Evolutionary conservation across 2,329 filamentous ascomycete species (phyloP), one percentile per base, ranked within the genome.

Genomic region (Cordyceps militaris): DNA sequence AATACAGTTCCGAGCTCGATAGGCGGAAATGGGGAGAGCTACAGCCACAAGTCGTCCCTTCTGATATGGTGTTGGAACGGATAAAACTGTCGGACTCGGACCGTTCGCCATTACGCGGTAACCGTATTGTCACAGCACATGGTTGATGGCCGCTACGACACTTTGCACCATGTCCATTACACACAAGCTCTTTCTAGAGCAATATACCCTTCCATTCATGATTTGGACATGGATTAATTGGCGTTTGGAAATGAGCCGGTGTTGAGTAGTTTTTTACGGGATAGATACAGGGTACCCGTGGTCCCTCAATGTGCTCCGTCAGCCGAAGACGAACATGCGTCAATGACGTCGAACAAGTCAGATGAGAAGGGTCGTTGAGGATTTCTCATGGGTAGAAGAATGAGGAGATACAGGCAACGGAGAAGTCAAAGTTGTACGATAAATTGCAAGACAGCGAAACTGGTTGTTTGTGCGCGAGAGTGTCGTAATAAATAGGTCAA

Each of bases 21-120:
- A 47, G 65, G 50, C 56, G 58, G 30, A 46, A 57, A 46, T 43
- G 65, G 50, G 65, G 65, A 3, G 65, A 67, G 11, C 47, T 60
- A 9, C 65, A 67, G 57, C 64, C 65, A 14, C 65, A 66, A 57
- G 55, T 65, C 2, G 61, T 65, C 3, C 42, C 61, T 43, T 9
- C 14, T 5, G 59, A 58, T n/a, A 56, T 60, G 50, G 44, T 60
- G 9, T 4, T 46, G 46, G 7, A 48, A 13, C 40, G 26, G 42
- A 51, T 51, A 14, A 51, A 44, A 14, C 7, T 48, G 6, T 44
- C 58, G 23, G 10, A 34, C 5, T 19, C 49, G 19, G 40, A 38
- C 6, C 26, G 9, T 7, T 24, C 28, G 16, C 46, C 36, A 13
- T 6, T 44, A 14, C 32, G 3, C 13, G 3, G 13, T 19, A 30